These are phyloP conservation scores for Scheffersomyces lignicola DNA, from an alignment of 1,139 yeast species.

Conservation along the genomic window DNA sequence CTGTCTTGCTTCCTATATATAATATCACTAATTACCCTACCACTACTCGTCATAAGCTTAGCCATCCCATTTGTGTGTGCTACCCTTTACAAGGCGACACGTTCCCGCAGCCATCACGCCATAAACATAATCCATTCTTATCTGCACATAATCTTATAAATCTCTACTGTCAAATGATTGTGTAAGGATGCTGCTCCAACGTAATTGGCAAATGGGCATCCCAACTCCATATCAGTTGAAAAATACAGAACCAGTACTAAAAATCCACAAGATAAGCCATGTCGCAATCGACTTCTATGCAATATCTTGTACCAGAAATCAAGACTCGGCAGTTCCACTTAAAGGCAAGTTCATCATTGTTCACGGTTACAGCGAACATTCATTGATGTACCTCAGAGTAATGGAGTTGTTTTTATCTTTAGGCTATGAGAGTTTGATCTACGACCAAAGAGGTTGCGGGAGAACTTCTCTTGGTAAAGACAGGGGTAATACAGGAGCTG, in stretches of 20 bases:
- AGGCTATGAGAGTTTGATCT: slow-evolving; percentile 21
- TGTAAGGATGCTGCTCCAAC: background rate
- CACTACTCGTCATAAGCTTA: too few species aligned
- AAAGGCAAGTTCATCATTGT: slow-evolving; percentile 18
- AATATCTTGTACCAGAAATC: slow-evolving; percentile 11
- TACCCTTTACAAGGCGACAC: too few species aligned
- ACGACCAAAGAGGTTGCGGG: slow-evolving; percentile 25
- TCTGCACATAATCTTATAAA: too few species aligned
- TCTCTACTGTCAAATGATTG: background rate
- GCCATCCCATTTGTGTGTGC: too few species aligned
- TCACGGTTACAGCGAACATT: slow-evolving; percentile 27
- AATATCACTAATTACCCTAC: too few species aligned
- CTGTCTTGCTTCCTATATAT: too few species aligned
- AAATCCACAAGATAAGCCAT: slow-evolving; percentile 8
- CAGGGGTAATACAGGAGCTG: slow-evolving; percentile 17
- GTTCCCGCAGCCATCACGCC: too few species aligned
- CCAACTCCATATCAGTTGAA: slow-evolving; percentile 15
- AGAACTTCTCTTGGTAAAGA: slow-evolving; percentile 19
- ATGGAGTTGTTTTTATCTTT: slow-evolving; percentile 18
- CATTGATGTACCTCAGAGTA: slow-evolving; percentile 17
- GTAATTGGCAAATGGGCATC: slow-evolving; percentile 7
- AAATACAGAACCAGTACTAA: slow-evolving; percentile 8
- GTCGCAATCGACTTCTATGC: slow-evolving; percentile 17
- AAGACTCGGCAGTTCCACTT: slow-evolving; percentile 2
- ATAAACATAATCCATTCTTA: too few species aligned